Evolutionary conservation across 2,329 filamentous ascomycete species (phyloP), one percentile per base, ranked within the genome.

Genomic region (Metarhizium robertsii): DNA sequence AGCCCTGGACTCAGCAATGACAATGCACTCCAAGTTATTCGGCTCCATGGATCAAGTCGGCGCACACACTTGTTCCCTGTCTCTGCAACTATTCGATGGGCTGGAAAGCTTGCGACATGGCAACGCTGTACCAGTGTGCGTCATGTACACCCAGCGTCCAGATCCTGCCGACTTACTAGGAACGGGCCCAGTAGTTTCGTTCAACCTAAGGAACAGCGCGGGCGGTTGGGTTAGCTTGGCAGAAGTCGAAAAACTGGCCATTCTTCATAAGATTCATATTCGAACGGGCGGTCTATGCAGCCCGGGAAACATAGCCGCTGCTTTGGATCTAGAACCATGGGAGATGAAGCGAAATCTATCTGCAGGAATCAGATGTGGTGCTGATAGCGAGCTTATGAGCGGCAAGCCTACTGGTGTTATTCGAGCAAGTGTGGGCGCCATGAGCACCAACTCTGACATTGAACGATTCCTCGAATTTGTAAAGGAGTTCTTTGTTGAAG

Each of bases 201-300:
- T 97, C 74, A 97, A 97, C 63, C 65, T 97, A 36, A 79, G 74
- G 52, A 88, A 86, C 60, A 79, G 80, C 20, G 67, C 75, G 8
- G 88, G 88, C 0, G 79, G 80, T 32, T 96, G 90, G 87, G 69
- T 94, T 53, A 89, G 88, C 60, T 86, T 92, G 59, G 78, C 83
- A 14, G 92, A 97, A 66, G 84, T 97, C 18, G 92, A 97, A 67
- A 95, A 92, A 68, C 75, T 96, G 25, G 88, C 91, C 6, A 79
- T 81, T 2, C 75, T 96, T 20, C 89, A 87, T 60, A 81, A 83
- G 51, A 87, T 97, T 46, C 90, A 96, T 64, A 73, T 97, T 18
- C 83, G 94, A 42, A 96, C 90, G 1, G 94, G 94, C 5, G 88
- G 90, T 0, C 76, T 96, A 1, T 99, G 94, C 71, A 96, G 96